Evolutionary conservation across 2,329 filamentous ascomycete genomes (phyloP).

Genomic region (Periconia sp.): DNA sequence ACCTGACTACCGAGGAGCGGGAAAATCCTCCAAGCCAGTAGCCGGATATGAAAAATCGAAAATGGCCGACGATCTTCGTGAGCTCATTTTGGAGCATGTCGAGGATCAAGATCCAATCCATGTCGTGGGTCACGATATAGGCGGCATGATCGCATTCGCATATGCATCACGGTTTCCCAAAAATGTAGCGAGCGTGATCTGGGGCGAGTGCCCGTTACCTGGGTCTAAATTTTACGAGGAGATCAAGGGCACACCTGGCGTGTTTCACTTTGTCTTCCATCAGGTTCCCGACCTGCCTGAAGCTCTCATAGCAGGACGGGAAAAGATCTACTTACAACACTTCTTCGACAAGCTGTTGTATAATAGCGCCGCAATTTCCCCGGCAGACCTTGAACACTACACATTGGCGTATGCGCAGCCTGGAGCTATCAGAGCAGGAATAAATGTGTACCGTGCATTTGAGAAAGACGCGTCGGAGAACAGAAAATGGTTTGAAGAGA

Average conservation of each 20-base stretch:
- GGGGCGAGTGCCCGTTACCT: constrained; percentile 49
- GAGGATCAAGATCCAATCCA: constrained; percentile 43
- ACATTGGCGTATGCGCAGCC: constrained; percentile 25
- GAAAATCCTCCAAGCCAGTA: constrained; percentile 39
- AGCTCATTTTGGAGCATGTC: constrained; percentile 29
- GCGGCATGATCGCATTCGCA: constrained; percentile 51
- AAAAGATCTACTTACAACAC: constrained; percentile 47
- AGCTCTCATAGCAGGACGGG: constrained; percentile 42
- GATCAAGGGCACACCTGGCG: constrained; percentile 26
- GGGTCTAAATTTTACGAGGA: constrained; percentile 37
- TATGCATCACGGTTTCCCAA: constrained; percentile 43
- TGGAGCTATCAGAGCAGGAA: constrained; percentile 34
- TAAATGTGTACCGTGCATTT: constrained; percentile 39
- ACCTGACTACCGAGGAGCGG: constrained; percentile 47
- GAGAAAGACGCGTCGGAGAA: constrained; percentile 36
- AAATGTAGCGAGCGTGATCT: constrained; percentile 40
- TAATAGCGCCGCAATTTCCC: constrained; percentile 41
- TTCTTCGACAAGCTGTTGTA: constrained; percentile 45
- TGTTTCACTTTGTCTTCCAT: constrained; percentile 50
- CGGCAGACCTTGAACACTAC: constrained; percentile 45
- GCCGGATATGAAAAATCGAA: constrained; percentile 45
- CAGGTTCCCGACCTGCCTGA: constrained; percentile 43
- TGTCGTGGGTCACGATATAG: constrained; percentile 52
- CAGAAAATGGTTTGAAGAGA: constrained; percentile 11
- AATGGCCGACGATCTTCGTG: constrained; percentile 46